A percentile compares a stretch with the other conserved stretches of the same genome.
Conservation (phyloP, 2,329 filamentous ascomycete species). For the Beauveria scarabaeidicola region DNA sequence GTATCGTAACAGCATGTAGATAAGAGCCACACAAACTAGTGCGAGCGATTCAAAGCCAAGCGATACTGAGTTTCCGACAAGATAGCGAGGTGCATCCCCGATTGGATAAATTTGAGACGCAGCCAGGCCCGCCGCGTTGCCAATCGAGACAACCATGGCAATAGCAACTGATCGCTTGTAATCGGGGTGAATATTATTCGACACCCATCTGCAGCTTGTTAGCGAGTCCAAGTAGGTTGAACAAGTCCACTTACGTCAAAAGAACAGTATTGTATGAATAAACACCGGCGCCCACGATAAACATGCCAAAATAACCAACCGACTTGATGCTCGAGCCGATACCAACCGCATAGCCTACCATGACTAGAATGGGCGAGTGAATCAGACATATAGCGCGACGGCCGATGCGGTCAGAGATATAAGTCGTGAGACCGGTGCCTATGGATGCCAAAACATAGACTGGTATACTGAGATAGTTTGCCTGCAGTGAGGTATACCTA, state of each 20-base stretch:
- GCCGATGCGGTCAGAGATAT: constrained; percentile 23
- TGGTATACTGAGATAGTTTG: constrained; percentile 28
- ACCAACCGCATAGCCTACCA: constrained; percentile 25
- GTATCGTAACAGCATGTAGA: constrained; percentile 3
- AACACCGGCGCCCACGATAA: constrained; percentile 18
- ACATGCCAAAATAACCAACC: constrained; percentile 27
- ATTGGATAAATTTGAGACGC: constrained; percentile 26
- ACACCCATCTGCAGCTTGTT: constrained; percentile 20
- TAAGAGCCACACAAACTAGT: not conserved
- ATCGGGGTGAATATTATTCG: constrained; percentile 26
- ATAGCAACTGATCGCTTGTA: constrained; percentile 24
- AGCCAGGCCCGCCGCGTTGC: constrained; percentile 22
- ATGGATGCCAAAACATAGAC: constrained; percentile 24
- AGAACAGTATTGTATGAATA: constrained; percentile 14
- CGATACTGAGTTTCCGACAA: constrained; percentile 5
- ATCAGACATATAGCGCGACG: constrained; percentile 24
- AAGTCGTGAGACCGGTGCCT: constrained; percentile 18
- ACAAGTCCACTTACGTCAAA: constrained; percentile 13
- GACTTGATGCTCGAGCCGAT: constrained; percentile 20
- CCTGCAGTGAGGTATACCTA: constrained; percentile 18
- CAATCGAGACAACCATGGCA: constrained; percentile 22
- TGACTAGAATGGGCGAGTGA: constrained; percentile 20
- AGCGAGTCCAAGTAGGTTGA: constrained; percentile 19
- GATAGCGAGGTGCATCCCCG: constrained; percentile 23
- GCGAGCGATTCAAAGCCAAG: constrained; percentile 4